These are phyloP conservation scores for Apiotrichum siamense DNA, from an alignment of 1,284 basidiomycete genomes.

Conservation along the genomic window DNA sequence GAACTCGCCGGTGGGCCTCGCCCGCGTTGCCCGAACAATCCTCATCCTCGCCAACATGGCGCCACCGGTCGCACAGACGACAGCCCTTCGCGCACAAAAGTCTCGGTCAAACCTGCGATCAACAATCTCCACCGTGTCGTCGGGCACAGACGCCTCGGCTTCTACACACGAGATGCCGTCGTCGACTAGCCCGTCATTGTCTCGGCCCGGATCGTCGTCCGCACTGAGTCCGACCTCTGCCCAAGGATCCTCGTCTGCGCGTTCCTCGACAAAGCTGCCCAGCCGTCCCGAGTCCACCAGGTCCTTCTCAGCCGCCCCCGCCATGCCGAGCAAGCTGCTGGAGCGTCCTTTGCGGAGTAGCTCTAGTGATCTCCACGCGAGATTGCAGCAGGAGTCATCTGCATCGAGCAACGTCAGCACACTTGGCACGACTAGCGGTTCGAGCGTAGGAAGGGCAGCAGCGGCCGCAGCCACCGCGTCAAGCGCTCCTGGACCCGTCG, in stretches of 20 bases:
- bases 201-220: too few relatives aligned
- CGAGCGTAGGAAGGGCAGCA: neutral
- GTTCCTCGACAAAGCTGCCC: neutral
- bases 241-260: neutral
- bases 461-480: neutral
- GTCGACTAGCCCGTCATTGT: too few relatives aligned
- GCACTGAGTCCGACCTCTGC: too few relatives aligned
- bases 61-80: neutral
- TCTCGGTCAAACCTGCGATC: neutral
- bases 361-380: slow-evolving; percentile 14
- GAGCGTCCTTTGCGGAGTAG: slow-evolving; percentile 13
- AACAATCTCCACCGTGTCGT: neutral
- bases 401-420: neutral
- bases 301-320: neutral
- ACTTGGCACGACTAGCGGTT: neutral
- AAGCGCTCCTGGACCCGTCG: neutral
- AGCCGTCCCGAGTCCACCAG: slow-evolving; percentile 1
- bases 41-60: slow-evolving; percentile 59
- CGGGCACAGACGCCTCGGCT: too few relatives aligned
- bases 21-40: slow-evolving; percentile 50
- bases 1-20: slow-evolving; percentile 25
- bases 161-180: too few relatives aligned
- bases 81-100: neutral
- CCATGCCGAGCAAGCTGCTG: neutral
- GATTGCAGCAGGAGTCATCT: slow-evolving; percentile 7